Evolutionary conservation across 2,329 filamentous ascomycete genomes (phyloP), one percentile per base, ranked within the genome.

Genomic region (Monilinia vaccinii-corymbosi): DNA sequence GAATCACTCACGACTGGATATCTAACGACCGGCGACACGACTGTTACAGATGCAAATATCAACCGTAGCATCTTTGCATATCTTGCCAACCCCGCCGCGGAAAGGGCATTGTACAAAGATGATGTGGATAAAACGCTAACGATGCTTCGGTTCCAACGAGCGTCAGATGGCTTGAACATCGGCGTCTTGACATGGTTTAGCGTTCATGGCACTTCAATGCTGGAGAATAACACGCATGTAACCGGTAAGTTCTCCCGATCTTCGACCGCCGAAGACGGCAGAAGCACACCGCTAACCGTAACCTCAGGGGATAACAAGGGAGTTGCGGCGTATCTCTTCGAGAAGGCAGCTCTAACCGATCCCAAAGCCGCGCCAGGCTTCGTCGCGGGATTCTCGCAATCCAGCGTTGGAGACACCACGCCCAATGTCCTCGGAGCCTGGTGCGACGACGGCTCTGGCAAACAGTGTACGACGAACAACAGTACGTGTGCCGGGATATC

Each of bases 41-140:
- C 86, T 28, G 79, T 96, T 11, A 73, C 79, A 3, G 83, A 91
- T 70, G 89, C 87, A 49, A 94, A 93, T 73, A 87, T 94, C 73
- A 97, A 96, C 72, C 84, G 93, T 69, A 96, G 91, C 70, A 81
- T 89, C 34, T 96, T 84, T 71, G 85, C 93, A 1, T 97, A 97
- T 71, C 81, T 94, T 55, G 85, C 88, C 56, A 97, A 97, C 69
- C 91, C 92, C 0, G 80, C 82, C 49, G 77, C 81, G 31, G 92
- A 97, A 73, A 82, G 91, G 60, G 80, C 80, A 8, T 77, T 77
- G 49, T 96, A 97, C 72, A 73, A 74, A 51, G 65, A 72, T 56
- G 76, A 75, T 65, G 77, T 79, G 6, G 91, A 95, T 69, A 94
- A 89, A 72, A 83, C 83, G 3, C 76, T 97, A 75, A 93, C 88